Percentiles rank a stretch among this genome's conserved stretches.
Conservation (phyloP, 1,284 basidiomycete genomes). For the Hemileia vastatrix region DNA sequence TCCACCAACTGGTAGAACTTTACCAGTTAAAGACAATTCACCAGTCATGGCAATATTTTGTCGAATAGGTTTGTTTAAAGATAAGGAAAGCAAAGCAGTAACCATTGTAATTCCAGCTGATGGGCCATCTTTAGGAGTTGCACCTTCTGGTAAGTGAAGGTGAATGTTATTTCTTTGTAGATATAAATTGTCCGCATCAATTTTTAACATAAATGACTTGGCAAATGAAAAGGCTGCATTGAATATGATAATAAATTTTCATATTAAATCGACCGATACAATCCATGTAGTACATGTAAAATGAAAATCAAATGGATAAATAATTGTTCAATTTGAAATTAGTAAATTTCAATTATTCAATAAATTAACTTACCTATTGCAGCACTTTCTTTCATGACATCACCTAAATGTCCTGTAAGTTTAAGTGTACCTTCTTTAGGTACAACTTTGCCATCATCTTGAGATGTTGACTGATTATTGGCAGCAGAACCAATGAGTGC, state of each 20-base stretch:
- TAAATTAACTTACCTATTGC: too few relatives aligned
- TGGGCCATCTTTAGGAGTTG: slow-evolving; percentile 68
- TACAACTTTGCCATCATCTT: slow-evolving; percentile 69
- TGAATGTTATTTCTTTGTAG: too few relatives aligned
- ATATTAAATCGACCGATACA: slow-evolving; percentile 79
- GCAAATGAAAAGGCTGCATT: too few relatives aligned
- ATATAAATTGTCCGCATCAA: too few relatives aligned
- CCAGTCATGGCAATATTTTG: slow-evolving; percentile 67
- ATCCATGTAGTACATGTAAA: slow-evolving; percentile 90
- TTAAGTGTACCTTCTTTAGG: slow-evolving; percentile 77
- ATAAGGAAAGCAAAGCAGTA: not conserved
- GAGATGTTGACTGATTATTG: too few relatives aligned
- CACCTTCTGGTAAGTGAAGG: too few relatives aligned
- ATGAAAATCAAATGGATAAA: slow-evolving; percentile 85
- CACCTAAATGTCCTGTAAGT: slow-evolving; percentile 90
- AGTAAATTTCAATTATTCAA: too few relatives aligned
- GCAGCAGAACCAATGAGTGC: too few relatives aligned
- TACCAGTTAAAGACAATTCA: slow-evolving; percentile 81
- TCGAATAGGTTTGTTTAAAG: not conserved
- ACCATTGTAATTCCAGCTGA: slow-evolving; percentile 70
- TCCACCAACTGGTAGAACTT: slow-evolving; percentile 83
- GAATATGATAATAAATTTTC: slow-evolving; percentile 78
- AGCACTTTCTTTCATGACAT: slow-evolving; percentile 91
- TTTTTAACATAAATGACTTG: too few relatives aligned
- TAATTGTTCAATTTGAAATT: too few relatives aligned